These are phyloP conservation scores for Curvularia sp. DNA, from an alignment of 2,329 filamentous ascomycete genomes.

Conservation along the genomic window DNA sequence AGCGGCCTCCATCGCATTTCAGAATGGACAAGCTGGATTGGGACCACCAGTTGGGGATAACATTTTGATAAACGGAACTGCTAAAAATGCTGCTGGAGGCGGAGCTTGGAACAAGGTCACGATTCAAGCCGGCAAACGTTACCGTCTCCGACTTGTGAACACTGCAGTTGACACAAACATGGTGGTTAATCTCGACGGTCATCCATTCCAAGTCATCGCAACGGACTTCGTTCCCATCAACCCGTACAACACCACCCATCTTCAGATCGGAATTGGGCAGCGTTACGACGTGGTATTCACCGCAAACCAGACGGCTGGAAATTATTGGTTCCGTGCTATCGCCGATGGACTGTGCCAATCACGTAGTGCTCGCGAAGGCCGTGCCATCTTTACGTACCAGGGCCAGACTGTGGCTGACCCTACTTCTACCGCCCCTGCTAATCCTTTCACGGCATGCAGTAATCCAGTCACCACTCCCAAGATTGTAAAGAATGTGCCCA, in stretches of 20 bases:
- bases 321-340: conserved; percentile 48
- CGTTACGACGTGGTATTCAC: conserved; percentile 49
- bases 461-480: conserved; percentile 48
- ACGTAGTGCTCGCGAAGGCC: conserved; percentile 36
- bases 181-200: conserved; percentile 41
- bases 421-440: conserved; percentile 34
- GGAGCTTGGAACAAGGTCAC: conserved; percentile 42
- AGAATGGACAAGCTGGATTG: conserved; percentile 22
- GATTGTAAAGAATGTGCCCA: conserved; percentile 48
- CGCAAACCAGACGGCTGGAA: conserved; percentile 41
- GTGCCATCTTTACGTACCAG: conserved; percentile 52
- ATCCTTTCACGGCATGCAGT: conserved; percentile 42
- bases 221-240: conserved; percentile 43
- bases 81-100: conserved; percentile 53
- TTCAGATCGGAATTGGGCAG: conserved; percentile 52
- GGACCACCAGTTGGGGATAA: conserved; percentile 55
- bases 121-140: conserved; percentile 54
- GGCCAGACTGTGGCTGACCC: conserved; percentile 47
- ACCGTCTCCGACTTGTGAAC: conserved; percentile 67
- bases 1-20: conserved; percentile 36
- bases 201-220: conserved; percentile 44
- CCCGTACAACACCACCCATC: conserved; percentile 46
- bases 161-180: conserved; percentile 42
- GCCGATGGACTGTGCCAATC: conserved; percentile 36
- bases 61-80: conserved; percentile 63